These are phyloP conservation scores for Rhamnella rubrinervis DNA, from an alignment of 331 rosid genomes.

Conservation along the genomic window DNA sequence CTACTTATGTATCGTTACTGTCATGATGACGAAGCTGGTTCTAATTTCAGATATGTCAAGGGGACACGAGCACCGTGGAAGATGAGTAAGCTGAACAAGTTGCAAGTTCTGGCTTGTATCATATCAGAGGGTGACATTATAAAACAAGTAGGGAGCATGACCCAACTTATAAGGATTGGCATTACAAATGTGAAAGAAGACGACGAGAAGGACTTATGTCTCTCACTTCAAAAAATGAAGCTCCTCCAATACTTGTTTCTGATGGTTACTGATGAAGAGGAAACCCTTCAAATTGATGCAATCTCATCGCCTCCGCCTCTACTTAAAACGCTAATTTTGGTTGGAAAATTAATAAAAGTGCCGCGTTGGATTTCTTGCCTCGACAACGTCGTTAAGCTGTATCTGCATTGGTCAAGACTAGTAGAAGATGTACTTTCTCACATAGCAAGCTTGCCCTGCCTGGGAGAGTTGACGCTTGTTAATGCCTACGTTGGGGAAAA, in stretches of 20 bases:
- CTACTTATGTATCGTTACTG: background rate
- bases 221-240: conserved; percentile 6
- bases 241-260: background rate
- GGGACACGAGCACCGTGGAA: conserved; percentile 5
- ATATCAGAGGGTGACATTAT: conserved; percentile 7
- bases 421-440: conserved; percentile 5
- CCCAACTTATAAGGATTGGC: conserved; percentile 6
- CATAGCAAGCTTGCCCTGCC: conserved; percentile 8
- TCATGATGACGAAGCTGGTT: background rate
- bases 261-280: background rate
- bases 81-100: background rate
- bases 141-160: conserved; percentile 10
- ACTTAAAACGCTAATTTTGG: background rate
- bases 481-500: conserved; percentile 4
- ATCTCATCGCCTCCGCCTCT: background rate
- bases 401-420: conserved; percentile 14
- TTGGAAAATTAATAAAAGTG: background rate
- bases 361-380: conserved; percentile 4
- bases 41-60: background rate
- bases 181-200: conserved; percentile 1
- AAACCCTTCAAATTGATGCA: background rate
- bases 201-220: conserved; percentile 8
- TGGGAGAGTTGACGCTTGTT: background rate
- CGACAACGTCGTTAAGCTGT: background rate
- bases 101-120: background rate